A percentile compares a stretch with the other conserved stretches of the same genome.
Conservation (phyloP, 495 filamentous ascomycete genomes). For the Evernia prunastri region DNA sequence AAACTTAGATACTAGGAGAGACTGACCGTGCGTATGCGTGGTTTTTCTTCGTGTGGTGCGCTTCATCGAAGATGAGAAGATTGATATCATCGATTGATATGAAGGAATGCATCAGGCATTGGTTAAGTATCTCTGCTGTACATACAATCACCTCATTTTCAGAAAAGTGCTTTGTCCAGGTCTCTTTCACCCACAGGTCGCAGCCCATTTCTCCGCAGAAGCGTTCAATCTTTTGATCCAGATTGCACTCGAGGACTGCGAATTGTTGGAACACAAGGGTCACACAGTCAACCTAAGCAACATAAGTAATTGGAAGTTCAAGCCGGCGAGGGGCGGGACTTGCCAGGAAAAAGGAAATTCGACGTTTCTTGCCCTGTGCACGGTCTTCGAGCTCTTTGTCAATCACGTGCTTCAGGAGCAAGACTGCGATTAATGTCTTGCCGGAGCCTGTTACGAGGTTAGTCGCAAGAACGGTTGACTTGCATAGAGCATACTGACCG, state of each 20-base stretch:
- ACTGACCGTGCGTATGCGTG: slow-evolving; percentile 75
- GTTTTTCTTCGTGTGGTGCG: slow-evolving; percentile 92
- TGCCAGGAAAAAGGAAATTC: slow-evolving; percentile 81
- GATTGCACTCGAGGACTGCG: slow-evolving; percentile 72
- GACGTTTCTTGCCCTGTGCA: slow-evolving; percentile 48
- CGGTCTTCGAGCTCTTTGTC: slow-evolving; percentile 72
- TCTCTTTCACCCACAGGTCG: slow-evolving; percentile 58
- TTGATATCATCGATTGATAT: slow-evolving; percentile 81
- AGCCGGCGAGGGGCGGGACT: background rate
- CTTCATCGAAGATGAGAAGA: slow-evolving; percentile 91
- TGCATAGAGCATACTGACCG: slow-evolving; percentile 39
- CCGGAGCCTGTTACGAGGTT: slow-evolving; percentile 62
- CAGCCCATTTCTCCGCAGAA: slow-evolving; percentile 69
- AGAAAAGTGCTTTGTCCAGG: slow-evolving; percentile 61
- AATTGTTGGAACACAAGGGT: slow-evolving; percentile 88
- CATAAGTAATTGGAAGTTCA: background rate
- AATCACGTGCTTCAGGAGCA: slow-evolving; percentile 73
- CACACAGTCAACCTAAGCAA: slow-evolving; percentile 67
- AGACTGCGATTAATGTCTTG: slow-evolving; percentile 89
- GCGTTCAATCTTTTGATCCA: slow-evolving; percentile 72
- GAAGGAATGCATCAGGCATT: slow-evolving; percentile 73
- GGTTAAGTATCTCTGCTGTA: slow-evolving; percentile 79
- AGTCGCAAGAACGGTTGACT: background rate
- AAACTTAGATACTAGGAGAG: background rate
- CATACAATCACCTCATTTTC: slow-evolving; percentile 86